Base-by-base conservation (phyloP, 768 basidiomycete species). In the Gloeopeniophorella convolvens region DNA sequence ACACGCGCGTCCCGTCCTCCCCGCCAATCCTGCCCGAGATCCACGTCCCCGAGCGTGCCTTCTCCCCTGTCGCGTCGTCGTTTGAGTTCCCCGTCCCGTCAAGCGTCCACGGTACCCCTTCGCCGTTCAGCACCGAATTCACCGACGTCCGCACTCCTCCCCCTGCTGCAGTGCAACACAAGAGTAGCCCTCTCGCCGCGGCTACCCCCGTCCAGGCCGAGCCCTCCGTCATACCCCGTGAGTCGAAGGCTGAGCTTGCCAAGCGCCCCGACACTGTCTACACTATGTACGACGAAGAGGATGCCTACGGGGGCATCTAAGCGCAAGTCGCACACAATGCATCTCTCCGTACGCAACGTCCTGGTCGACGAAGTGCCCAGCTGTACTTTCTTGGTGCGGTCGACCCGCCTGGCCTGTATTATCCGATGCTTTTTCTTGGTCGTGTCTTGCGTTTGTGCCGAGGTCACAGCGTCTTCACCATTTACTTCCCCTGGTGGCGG, bases 281-380 rank as follows among this genome's bases (percentile, higher is more conserved):
- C 51, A 74, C 71, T 36, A 31, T 72, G 46, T 86, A 85, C 56
- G 74, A 80, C 56, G 74, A 76, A 28, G 78, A 79, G 24, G 84
- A 87, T 55, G 82, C 79, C 39, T 87, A 87, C 57, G 81, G 75
- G 21, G 85, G 83, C 26, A 76, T 86, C 62, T 85, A 67, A 73
- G 37, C 45, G 9, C 23, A 12, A 26, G 18, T 35, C 18, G 12
- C 8, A 9, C 27, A 3, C 11, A 12, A 20, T 4, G 24, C 16
- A 12, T 36, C 8, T 16, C 7, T 5, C 28, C 32, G 34, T 27
- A 37, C 30, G 11, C 49, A 23, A 37, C 32, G 36, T 33, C 42
- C 48, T 10, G 40, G 44, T 44, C 4, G 48, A 55, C 39, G 45
- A 49, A 16, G 47, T n/a, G 28, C 43, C 20, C 23, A 32, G 30